phyloP scores from a whole-genome alignment of 805 yeast species.

The Metschnikowia shivogae region DNA sequence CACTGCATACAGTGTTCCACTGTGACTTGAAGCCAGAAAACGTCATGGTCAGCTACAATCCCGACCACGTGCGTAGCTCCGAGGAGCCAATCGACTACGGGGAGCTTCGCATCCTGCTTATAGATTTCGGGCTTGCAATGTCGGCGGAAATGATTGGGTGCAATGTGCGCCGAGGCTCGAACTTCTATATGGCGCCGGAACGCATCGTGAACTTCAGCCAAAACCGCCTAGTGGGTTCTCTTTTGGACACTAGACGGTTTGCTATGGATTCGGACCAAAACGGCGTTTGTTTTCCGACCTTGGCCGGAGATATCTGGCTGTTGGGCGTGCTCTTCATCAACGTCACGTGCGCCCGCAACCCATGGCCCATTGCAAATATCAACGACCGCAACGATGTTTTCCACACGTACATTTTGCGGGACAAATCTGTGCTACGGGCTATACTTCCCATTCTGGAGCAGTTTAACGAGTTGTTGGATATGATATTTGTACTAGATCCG shows the following conservation, averaged over 20 bases:
- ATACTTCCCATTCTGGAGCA: conserved; percentile 73
- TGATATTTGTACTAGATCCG: conserved; percentile 45
- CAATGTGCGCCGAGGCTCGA: conserved; percentile 78
- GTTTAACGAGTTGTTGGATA: conserved; percentile 48
- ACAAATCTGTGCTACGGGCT: conserved; percentile 47
- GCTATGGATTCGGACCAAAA: conserved; percentile 18
- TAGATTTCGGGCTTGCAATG: conserved; percentile 90
- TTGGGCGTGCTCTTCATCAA: conserved; percentile 77
- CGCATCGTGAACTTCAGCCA: conserved; percentile 48
- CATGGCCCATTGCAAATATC: conserved; percentile 80
- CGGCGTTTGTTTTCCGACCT: conserved; percentile 53
- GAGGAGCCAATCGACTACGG: conserved; percentile 33
- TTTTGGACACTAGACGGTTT: conserved; percentile 30
- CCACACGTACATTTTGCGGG: conserved; percentile 54
- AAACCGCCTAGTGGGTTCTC: conserved; percentile 22
- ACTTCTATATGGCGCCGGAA: conserved; percentile 94
- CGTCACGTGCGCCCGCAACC: conserved; percentile 77
- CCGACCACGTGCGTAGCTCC: neutral
- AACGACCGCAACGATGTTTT: conserved; percentile 55
- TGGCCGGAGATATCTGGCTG: conserved; percentile 85
- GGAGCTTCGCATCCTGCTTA: conserved; percentile 55
- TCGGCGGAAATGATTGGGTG: conserved; percentile 52
- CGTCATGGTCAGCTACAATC: conserved; percentile 34
- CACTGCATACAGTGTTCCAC: conserved; percentile 31
- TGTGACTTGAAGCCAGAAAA: conserved; percentile 43